Evolutionary conservation across 306 rosid genomes (phyloP).

Genomic region (Delonix regia): DNA sequence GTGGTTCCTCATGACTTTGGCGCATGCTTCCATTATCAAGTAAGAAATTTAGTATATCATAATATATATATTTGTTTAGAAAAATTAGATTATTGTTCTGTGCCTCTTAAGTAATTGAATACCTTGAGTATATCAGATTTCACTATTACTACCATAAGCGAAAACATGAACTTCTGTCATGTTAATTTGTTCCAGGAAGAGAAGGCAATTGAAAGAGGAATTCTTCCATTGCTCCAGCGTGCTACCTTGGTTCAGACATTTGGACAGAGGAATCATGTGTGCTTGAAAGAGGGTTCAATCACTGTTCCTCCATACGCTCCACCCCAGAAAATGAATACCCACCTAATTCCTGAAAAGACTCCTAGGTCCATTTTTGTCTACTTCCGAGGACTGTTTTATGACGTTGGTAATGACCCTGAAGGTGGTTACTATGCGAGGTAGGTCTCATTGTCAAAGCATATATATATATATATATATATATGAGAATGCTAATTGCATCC

Average conservation of each 20-base stretch:
- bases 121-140: conserved; percentile 20
- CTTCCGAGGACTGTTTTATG: conserved; percentile 88
- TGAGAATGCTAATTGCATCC: conserved; percentile 1
- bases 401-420: conserved; percentile 93
- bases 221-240: conserved; percentile 69
- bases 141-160: background rate
- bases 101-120: conserved; percentile 16
- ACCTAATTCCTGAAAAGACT: conserved; percentile 75
- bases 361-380: conserved; percentile 88
- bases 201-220: conserved; percentile 90
- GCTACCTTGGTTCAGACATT: conserved; percentile 92
- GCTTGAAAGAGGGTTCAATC: conserved; percentile 83
- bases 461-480: conserved; percentile 7
- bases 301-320: conserved; percentile 92
- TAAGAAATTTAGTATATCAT: conserved; percentile 38
- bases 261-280: conserved; percentile 88
- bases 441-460: conserved; percentile 13
- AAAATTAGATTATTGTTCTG: background rate
- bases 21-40: conserved; percentile 98
- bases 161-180: background rate
- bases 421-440: conserved; percentile 96
- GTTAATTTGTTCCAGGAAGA: conserved; percentile 65
- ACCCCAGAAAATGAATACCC: conserved; percentile 89
- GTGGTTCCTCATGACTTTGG: conserved; percentile 96
- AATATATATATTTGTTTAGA: background rate